Evolutionary conservation across 208 protist species (phyloP).

Genomic region (Trypanosoma caninum): DNA sequence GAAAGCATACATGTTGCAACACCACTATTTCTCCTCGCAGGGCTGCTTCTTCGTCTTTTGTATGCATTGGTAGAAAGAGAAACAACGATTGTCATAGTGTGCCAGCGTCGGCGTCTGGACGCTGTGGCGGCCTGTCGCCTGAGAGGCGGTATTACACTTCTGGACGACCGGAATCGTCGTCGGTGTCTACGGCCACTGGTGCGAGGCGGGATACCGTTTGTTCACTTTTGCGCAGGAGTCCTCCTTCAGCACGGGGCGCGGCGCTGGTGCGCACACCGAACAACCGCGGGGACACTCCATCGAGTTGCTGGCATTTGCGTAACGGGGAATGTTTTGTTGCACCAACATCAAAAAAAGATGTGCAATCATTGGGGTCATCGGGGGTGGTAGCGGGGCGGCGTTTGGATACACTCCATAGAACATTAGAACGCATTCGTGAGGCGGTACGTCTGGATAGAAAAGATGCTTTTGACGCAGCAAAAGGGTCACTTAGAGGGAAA

Average conservation of each 20-base stretch:
- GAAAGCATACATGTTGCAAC: too few relatives aligned
- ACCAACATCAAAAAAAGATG: not conserved
- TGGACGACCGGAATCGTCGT: not conserved
- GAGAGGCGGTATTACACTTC: not conserved
- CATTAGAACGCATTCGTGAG: constrained; percentile 16
- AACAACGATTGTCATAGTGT: too few relatives aligned
- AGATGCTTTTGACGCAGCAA: too few relatives aligned
- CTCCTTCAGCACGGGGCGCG: not conserved
- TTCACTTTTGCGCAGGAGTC: constrained; percentile 11
- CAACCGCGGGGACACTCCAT: not conserved
- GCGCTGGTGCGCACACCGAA: constrained; percentile 9
- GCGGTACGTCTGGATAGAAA: constrained; percentile 18
- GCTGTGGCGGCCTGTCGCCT: not conserved
- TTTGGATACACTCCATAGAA: constrained; percentile 10
- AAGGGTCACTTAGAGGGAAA: too few relatives aligned
- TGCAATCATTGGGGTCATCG: not conserved
- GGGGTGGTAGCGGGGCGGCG: not conserved
- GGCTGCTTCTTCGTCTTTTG: not conserved
- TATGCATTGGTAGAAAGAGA: too few relatives aligned
- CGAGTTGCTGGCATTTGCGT: not conserved
- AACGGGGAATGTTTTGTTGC: not conserved
- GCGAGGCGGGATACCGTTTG: constrained; percentile 13
- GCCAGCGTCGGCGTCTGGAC: too few relatives aligned
- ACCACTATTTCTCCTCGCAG: not conserved
- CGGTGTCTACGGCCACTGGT: not conserved